These are phyloP conservation scores for Mycena galericulata DNA, from an alignment of 768 basidiomycete genomes.

Conservation along the genomic window DNA sequence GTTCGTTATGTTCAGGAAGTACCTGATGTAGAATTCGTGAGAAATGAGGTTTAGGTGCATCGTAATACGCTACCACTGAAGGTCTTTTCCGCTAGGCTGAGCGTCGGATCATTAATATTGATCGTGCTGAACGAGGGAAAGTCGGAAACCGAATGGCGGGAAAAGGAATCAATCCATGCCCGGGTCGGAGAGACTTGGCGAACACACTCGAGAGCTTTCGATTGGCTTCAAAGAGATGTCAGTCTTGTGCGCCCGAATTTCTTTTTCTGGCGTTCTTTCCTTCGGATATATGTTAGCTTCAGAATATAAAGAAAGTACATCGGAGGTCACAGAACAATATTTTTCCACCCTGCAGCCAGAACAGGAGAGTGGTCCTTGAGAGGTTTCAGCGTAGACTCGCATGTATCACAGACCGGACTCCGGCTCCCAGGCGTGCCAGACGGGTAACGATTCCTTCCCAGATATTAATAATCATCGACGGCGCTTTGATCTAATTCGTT, in stretches of 20 bases:
- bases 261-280: slow-evolving; percentile 10
- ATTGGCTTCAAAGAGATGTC: slow-evolving; percentile 22
- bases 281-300: not conserved
- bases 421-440: too few species aligned
- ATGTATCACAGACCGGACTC: too few species aligned
- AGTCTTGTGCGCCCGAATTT: not conserved
- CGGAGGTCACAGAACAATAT: not conserved
- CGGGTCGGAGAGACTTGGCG: slow-evolving; percentile 15
- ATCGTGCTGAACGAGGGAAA: not conserved
- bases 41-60: not conserved
- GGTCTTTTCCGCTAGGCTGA: not conserved
- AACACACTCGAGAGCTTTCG: slow-evolving; percentile 17
- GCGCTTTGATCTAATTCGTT: too few species aligned
- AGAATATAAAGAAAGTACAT: too few species aligned
- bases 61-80: not conserved
- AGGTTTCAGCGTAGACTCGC: too few species aligned
- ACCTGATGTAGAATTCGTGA: slow-evolving; percentile 4
- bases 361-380: too few species aligned
- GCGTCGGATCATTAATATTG: slow-evolving; percentile 15
- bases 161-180: not conserved
- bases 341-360: slow-evolving; percentile 2
- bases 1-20: slow-evolving; percentile 13
- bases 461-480: too few species aligned
- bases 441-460: too few species aligned
- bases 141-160: not conserved